Conservation (phyloP, 768 basidiomycete species). For the Tylopilus sp. region DNA sequence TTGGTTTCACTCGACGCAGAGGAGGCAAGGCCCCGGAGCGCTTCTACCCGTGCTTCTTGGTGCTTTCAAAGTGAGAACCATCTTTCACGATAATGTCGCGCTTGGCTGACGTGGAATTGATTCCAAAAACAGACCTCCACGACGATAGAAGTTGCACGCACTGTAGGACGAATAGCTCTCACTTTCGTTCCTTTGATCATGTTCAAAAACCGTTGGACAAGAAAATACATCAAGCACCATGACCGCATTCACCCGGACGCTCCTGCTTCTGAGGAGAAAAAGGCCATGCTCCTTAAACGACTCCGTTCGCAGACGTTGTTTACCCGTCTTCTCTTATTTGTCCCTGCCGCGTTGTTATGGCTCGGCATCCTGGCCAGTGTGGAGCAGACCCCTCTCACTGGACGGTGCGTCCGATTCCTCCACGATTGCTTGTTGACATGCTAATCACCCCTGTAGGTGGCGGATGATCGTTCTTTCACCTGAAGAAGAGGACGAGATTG, state of each 20-base stretch:
- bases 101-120: background rate
- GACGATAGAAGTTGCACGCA: slow-evolving; percentile 68
- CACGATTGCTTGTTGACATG: background rate
- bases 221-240: slow-evolving; percentile 46
- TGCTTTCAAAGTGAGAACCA: slow-evolving; percentile 52
- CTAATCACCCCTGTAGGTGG: slow-evolving; percentile 51
- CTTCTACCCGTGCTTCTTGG: slow-evolving; percentile 55
- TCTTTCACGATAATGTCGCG: background rate
- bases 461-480: slow-evolving; percentile 86
- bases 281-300: slow-evolving; percentile 42
- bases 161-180: slow-evolving; percentile 65
- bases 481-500: slow-evolving; percentile 88
- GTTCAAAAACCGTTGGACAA: slow-evolving; percentile 52
- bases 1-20: slow-evolving; percentile 42
- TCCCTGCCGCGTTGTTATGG: slow-evolving; percentile 63
- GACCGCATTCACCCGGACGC: slow-evolving; percentile 36
- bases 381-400: slow-evolving; percentile 82
- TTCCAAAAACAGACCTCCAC: slow-evolving; percentile 56
- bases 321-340: slow-evolving; percentile 53
- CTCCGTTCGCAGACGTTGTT: slow-evolving; percentile 49
- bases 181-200: slow-evolving; percentile 72
- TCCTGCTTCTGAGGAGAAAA: slow-evolving; percentile 52
- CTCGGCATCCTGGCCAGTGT: slow-evolving; percentile 67
- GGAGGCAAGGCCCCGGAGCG: slow-evolving; percentile 20
- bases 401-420: slow-evolving; percentile 54